Percentiles rank a stretch among this genome's conserved stretches.
phyloP scores from a whole-genome alignment of 2,329 filamentous ascomycete species.

The Didymella arachidicola region DNA sequence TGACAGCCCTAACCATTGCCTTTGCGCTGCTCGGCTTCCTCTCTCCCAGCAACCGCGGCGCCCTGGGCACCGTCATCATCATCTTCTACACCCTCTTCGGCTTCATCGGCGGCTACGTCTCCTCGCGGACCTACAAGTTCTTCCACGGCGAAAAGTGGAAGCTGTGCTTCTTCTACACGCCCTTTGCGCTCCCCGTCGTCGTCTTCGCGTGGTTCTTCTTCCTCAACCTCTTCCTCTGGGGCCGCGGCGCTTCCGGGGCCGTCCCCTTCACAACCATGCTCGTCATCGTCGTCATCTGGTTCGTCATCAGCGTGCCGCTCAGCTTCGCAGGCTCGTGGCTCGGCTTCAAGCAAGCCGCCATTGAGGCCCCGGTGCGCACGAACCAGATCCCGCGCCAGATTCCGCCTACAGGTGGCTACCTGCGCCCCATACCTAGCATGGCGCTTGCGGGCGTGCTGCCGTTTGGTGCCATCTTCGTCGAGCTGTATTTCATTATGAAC shows the following conservation, averaged over 20 bases:
- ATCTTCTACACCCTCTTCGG: conserved; percentile 92
- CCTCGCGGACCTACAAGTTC: conserved; percentile 90
- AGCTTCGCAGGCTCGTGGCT: conserved; percentile 92
- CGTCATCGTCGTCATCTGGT: conserved; percentile 92
- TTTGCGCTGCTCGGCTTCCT: conserved; percentile 95
- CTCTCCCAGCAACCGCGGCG: conserved; percentile 93
- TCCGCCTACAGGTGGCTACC: conserved; percentile 81
- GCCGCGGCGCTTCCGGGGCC: conserved; percentile 87
- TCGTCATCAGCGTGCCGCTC: conserved; percentile 91
- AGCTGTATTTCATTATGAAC: conserved; percentile 99
- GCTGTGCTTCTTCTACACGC: conserved; percentile 87
- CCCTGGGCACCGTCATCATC: conserved; percentile 90
- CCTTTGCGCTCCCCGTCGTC: conserved; percentile 81
- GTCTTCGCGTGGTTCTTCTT: conserved; percentile 92
- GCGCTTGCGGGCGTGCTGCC: conserved; percentile 90
- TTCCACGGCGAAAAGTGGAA: conserved; percentile 95
- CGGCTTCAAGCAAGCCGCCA: conserved; percentile 75
- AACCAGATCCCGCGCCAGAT: conserved; percentile 99
- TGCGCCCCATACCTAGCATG: conserved; percentile 87
- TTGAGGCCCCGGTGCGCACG: conserved; percentile 85
- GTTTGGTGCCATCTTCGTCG: conserved; percentile 96
- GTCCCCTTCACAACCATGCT: conserved; percentile 98
- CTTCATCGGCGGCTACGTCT: conserved; percentile 90
- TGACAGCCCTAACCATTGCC: conserved; percentile 91
- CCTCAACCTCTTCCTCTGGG: conserved; percentile 95